Evolutionary conservation across 805 yeast genomes (phyloP).

Genomic region (Metschnikowia cerradonensis): DNA sequence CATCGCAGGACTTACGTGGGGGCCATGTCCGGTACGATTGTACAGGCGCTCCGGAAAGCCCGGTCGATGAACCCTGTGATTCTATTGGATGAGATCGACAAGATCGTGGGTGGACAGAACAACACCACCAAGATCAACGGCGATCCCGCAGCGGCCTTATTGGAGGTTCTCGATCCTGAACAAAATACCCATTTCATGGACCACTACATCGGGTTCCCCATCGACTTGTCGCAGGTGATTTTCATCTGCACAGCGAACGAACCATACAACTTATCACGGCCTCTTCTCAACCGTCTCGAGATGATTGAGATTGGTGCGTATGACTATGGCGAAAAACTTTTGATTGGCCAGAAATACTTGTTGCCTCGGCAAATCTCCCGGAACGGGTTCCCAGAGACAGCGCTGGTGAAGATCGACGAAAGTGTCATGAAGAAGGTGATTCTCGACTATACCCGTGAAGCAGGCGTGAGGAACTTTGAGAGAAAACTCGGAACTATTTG

Average conservation of each 20-base stretch:
- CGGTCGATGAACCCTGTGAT: constrained; percentile 80
- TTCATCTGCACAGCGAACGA: constrained; percentile 88
- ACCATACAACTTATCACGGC: constrained; percentile 63
- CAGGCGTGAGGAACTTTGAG: constrained; percentile 82
- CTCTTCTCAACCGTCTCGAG: constrained; percentile 81
- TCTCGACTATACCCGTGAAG: constrained; percentile 71
- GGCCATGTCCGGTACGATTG: constrained; percentile 81
- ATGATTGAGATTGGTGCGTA: constrained; percentile 75
- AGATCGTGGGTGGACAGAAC: constrained; percentile 54
- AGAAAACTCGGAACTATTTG: constrained; percentile 72
- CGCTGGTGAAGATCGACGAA: constrained; percentile 44
- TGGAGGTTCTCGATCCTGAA: constrained; percentile 88
- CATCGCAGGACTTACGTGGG: constrained; percentile 91
- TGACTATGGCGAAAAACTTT: constrained; percentile 69
- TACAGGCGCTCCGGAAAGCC: constrained; percentile 72
- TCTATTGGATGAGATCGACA: constrained; percentile 81
- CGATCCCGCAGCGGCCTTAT: constrained; percentile 84
- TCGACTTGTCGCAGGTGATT: constrained; percentile 75
- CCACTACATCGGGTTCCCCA: constrained; percentile 81
- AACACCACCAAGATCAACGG: constrained; percentile 55
- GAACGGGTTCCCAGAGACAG: constrained; percentile 52
- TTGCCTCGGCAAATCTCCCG: constrained; percentile 70
- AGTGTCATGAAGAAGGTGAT: constrained; percentile 60
- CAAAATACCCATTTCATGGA: constrained; percentile 75
- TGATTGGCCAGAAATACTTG: constrained; percentile 64